A percentile compares a stretch with the other conserved stretches of the same genome.
Conservation (phyloP, 140 eudicot genomes). For the Cichorium intybus region DNA sequence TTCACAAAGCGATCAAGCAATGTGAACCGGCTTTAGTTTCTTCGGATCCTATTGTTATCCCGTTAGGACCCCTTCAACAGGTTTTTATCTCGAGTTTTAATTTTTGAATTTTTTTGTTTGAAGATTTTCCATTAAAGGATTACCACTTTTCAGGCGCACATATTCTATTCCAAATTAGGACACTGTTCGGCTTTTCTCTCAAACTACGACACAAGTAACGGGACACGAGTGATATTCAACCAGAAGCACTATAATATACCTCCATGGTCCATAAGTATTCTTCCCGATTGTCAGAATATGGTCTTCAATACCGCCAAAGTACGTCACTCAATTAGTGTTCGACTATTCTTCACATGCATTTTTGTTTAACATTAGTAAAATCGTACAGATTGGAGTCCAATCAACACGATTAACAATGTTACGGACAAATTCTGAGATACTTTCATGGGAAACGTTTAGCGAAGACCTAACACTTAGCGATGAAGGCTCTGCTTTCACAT, state of each 20-base stretch:
- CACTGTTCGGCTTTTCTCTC: slow-evolving; percentile 88
- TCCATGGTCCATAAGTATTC: slow-evolving; percentile 91
- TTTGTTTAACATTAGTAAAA: background rate
- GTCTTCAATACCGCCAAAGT: slow-evolving; percentile 94
- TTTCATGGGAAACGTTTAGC: slow-evolving; percentile 74
- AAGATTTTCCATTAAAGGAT: slow-evolving; percentile 19
- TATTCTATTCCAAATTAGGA: slow-evolving; percentile 58
- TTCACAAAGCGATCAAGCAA: slow-evolving; percentile 68
- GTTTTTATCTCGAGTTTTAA: slow-evolving; percentile 32
- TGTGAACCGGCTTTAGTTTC: slow-evolving; percentile 77
- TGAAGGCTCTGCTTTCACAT: slow-evolving; percentile 48
- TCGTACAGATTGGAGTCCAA: slow-evolving; percentile 83
- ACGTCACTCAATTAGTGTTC: slow-evolving; percentile 4
- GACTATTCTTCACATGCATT: background rate
- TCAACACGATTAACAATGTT: slow-evolving; percentile 79
- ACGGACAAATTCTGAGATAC: slow-evolving; percentile 46
- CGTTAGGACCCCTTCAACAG: slow-evolving; percentile 75
- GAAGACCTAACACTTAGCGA: slow-evolving; percentile 70
- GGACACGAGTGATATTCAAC: slow-evolving; percentile 63
- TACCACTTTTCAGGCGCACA: slow-evolving; percentile 55
- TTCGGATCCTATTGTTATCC: slow-evolving; percentile 59
- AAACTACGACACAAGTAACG: slow-evolving; percentile 56
- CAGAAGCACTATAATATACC: slow-evolving; percentile 70
- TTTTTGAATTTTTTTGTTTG: background rate
- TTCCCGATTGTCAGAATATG: slow-evolving; percentile 71